Conservation (phyloP, 108 stramenopile species). For the Cylindrotheca closterium region DNA sequence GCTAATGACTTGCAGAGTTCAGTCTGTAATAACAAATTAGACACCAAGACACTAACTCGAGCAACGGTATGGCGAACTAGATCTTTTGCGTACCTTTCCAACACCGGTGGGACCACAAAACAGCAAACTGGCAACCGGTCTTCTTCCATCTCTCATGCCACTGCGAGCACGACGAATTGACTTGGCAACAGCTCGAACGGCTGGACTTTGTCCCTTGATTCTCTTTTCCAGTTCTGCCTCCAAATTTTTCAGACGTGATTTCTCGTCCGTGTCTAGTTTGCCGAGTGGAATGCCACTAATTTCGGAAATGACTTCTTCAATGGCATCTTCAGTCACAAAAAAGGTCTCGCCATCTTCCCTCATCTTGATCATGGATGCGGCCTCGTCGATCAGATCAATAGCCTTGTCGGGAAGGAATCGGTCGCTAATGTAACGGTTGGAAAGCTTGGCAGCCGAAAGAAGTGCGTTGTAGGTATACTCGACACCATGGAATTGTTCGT, state of each 20-base stretch:
- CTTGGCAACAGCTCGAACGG: conserved; percentile 77
- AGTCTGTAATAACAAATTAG: conserved; percentile 46
- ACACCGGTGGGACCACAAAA: conserved; percentile 94
- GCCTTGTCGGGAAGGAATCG: conserved; percentile 60
- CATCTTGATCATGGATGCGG: conserved; percentile 90
- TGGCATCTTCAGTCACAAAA: conserved; percentile 66
- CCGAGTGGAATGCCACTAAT: conserved; percentile 69
- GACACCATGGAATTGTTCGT: conserved; percentile 81
- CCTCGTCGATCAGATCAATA: conserved; percentile 96
- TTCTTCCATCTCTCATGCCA: conserved; percentile 70
- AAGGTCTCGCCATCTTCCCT: conserved; percentile 53
- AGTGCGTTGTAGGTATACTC: conserved; percentile 65
- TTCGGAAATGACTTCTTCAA: conserved; percentile 62
- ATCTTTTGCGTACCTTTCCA: conserved; percentile 41
- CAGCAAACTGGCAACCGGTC: conserved; percentile 83
- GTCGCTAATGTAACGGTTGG: conserved; percentile 72
- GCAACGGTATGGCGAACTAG: not conserved
- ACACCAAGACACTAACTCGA: not conserved
- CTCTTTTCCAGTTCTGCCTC: conserved; percentile 64
- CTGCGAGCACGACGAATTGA: conserved; percentile 79
- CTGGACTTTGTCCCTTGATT: conserved; percentile 87
- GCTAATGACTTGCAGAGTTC: conserved; percentile 89
- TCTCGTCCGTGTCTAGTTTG: conserved; percentile 71
- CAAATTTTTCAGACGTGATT: conserved; percentile 78
- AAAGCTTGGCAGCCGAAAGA: conserved; percentile 64